These are phyloP conservation scores for Xylariaceae sp. DNA, from an alignment of 2,329 filamentous ascomycete genomes.

Conservation along the genomic window DNA sequence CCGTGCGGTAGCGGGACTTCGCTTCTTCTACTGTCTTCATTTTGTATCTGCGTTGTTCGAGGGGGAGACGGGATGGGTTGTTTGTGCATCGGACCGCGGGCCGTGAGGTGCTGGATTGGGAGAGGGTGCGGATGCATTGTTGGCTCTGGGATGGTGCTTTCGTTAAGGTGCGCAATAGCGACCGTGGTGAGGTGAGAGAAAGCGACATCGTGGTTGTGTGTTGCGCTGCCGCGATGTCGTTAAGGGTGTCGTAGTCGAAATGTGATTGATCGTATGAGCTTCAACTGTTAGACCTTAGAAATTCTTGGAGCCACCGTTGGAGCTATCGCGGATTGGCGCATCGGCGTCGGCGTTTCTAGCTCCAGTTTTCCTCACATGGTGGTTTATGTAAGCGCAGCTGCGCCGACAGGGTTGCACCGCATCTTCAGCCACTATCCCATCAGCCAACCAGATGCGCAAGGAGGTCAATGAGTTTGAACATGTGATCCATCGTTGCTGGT, in stretches of 20 bases:
- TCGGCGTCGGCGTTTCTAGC: too few species aligned
- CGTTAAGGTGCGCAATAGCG: conserved; percentile 21
- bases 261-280: background rate
- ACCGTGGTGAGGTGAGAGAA: conserved; percentile 17
- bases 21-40: conserved; percentile 56
- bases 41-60: conserved; percentile 36
- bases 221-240: conserved; percentile 1
- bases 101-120: conserved; percentile 4
- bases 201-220: conserved; percentile 20
- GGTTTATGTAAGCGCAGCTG: too few species aligned
- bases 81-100: conserved; percentile 4
- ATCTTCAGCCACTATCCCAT: too few species aligned
- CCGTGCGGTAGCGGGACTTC: conserved; percentile 54
- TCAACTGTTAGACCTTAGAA: background rate
- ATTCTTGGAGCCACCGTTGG: background rate
- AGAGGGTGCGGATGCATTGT: conserved; percentile 8
- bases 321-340: background rate
- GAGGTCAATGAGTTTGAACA: too few species aligned
- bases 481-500: too few species aligned
- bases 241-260: too few species aligned
- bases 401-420: too few species aligned
- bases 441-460: too few species aligned
- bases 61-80: conserved; percentile 4
- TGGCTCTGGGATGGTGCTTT: conserved; percentile 8
- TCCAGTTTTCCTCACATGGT: too few species aligned